Evolutionary conservation across 208 protist species (phyloP), one percentile per base, ranked within the genome.

Genomic region (Herpetomonas samuelpessoai): DNA sequence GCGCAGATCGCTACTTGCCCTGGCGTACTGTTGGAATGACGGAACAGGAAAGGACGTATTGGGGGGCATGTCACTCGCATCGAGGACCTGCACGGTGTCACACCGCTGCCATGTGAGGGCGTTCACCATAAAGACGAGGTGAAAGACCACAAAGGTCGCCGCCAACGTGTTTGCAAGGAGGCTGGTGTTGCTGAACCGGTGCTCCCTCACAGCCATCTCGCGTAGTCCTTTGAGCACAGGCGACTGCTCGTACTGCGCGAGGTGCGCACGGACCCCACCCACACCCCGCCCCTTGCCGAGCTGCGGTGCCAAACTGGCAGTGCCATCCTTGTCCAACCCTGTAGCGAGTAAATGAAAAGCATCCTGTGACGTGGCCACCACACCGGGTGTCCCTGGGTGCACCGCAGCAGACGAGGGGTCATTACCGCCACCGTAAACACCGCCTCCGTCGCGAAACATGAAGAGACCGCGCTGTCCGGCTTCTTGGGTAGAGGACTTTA

Each of bases 101-200:
- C 66, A 71, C 1, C 21, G 38, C 55, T 71, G 66, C 66, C 66
- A 71, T 31, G 41, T 7, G 18, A 71, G 55, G 6, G 50, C 50
- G 12, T 47, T 55, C 16, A 47, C 0, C 2, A 71, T 16, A 28
- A 65, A 57, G 4, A 58, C 41, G 7, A 71, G 6, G 45, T 65
- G 51, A 38, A 74, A 38, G 24, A 63, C 46, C n/a, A 67, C 24
- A 1, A 65, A 27, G 9, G 67, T 48, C 9, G 50, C 22, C 3
- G 56, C 54, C 19, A 67, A 58, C 26, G 52, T 53, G 46, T 52
- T 74, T 26, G 67, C 28, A 2, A 53, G 4, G 1, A 74, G 39
- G 21, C 60, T 58, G 16, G 57, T 25, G 55, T 35, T 52, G 45
- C 51, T 65, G n/a, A 45, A 50, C 30, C 66, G 66, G 46, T 54